Evolutionary conservation across 1,139 yeast species (phyloP), one percentile per base, ranked within the genome.

Genomic region (Neolecta irregularis): DNA sequence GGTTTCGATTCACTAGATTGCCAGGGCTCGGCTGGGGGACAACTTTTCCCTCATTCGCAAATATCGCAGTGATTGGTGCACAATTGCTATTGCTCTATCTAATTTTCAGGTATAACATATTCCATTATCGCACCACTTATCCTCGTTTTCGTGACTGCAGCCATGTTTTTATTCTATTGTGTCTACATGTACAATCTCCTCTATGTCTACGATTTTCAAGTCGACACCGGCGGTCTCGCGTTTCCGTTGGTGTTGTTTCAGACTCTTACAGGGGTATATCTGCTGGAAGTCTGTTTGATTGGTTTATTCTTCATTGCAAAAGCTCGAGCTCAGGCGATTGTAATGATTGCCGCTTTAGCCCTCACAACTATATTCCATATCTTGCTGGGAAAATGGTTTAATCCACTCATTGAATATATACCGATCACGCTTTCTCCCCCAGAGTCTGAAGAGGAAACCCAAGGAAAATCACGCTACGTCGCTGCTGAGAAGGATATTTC

Each of bases 181-280:
- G 91, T 93, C 5, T 79, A 68, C 58, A 57, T 76, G 48, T 78
- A 88, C 67, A 79, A 77, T 56, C 62, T 83, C 54, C 66, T 76
- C 24, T 85, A 80, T 57, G 77, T 79, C 26, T 63, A 63, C 44
- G 61, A 64, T 39, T 76, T 72, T 44, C 61, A 75, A 4, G 63
- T 74, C 32, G 93, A 83, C 50, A 61, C 74, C 19, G 70, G 93
- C 55, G 98, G 98, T 32, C 62, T 74, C 41, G 76, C 75, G 56
- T 88, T 81, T 54, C 92, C 93, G 39, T 67, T 75, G 46, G 95
- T 95, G 2, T 60, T 88, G 43, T 76, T 74, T 57, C 94, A 88
- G 58, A 74, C 88, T 0, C 72, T 88, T 51, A 74, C 78, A 28
- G 96, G 96, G 39, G 57, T 88, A 32, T 88, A 88, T 55, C 57